Evolutionary conservation across 1,139 yeast genomes (phyloP).

Genomic region (Pichia sp.): DNA sequence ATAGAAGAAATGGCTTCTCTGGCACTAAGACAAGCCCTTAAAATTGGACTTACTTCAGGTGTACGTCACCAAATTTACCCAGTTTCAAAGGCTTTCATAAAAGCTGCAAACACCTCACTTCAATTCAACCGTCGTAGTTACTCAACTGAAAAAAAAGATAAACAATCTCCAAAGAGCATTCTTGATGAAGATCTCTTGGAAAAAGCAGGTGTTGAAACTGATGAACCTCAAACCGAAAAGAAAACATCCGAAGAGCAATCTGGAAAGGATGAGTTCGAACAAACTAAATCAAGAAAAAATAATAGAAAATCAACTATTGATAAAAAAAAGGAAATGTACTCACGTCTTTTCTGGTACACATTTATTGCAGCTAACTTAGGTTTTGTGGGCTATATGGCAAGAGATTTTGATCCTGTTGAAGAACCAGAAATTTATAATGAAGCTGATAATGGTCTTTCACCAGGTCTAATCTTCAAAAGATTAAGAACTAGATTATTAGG

Average conservation of each 20-base stretch:
- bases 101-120: background rate
- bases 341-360: conserved; percentile 61
- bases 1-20: conserved; percentile 3
- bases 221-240: conserved; percentile 18
- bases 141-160: conserved; percentile 1
- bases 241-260: conserved; percentile 3
- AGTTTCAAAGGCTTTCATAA: background rate
- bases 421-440: conserved; percentile 53
- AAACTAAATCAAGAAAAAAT: conserved; percentile 36
- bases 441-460: conserved; percentile 64
- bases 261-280: conserved; percentile 26
- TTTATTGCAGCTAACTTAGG: conserved; percentile 55
- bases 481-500: conserved; percentile 65
- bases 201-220: conserved; percentile 74
- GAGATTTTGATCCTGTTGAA: conserved; percentile 75
- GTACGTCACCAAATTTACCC: background rate
- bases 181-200: conserved; percentile 76
- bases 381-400: conserved; percentile 67
- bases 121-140: background rate
- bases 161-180: conserved; percentile 40
- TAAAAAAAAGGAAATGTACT: conserved; percentile 57
- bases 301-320: conserved; percentile 66
- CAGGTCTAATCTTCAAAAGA: conserved; percentile 60
- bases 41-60: conserved; percentile 9
- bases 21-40: conserved; percentile 4